These are phyloP conservation scores for Ramichloridium luteum DNA, from an alignment of 2,329 filamentous ascomycete species.

Conservation along the genomic window DNA sequence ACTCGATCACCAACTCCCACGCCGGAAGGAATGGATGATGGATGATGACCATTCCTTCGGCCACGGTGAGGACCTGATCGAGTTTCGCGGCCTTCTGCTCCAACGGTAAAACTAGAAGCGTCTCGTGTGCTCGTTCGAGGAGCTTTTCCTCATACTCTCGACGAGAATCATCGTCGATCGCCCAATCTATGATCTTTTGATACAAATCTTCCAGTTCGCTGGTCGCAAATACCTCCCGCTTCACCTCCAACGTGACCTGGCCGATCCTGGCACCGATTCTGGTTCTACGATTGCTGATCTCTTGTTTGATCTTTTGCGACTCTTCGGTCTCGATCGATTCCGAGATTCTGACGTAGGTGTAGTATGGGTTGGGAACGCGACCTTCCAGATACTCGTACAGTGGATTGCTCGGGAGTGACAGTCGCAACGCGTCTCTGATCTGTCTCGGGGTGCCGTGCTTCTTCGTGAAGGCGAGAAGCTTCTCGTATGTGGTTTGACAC, in stretches of 20 bases:
- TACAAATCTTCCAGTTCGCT: conserved; percentile 76
- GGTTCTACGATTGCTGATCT: conserved; percentile 80
- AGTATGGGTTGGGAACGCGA: conserved; percentile 63
- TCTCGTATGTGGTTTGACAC: conserved; percentile 58
- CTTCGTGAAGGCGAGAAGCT: conserved; percentile 63
- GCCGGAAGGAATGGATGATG: conserved; percentile 80
- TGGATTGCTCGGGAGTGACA: conserved; percentile 67
- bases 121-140: conserved; percentile 67
- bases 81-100: conserved; percentile 61
- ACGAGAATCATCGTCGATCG: conserved; percentile 69
- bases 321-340: conserved; percentile 78
- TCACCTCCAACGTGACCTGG: conserved; percentile 77
- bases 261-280: conserved; percentile 72
- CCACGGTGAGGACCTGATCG: conserved; percentile 60
- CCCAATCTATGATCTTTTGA: conserved; percentile 78
- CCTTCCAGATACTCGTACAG: conserved; percentile 77
- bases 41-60: conserved; percentile 90
- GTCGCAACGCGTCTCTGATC: conserved; percentile 61
- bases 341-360: conserved; percentile 70
- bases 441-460: conserved; percentile 59
- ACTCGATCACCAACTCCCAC: conserved; percentile 85
- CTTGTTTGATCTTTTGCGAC: conserved; percentile 74
- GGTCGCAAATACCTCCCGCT: conserved; percentile 63
- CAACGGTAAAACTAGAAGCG: conserved; percentile 54
- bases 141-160: conserved; percentile 85